Evolutionary conservation across 352 stramenopile species (phyloP).

Genomic region (Thalassiosira mediterranea): DNA sequence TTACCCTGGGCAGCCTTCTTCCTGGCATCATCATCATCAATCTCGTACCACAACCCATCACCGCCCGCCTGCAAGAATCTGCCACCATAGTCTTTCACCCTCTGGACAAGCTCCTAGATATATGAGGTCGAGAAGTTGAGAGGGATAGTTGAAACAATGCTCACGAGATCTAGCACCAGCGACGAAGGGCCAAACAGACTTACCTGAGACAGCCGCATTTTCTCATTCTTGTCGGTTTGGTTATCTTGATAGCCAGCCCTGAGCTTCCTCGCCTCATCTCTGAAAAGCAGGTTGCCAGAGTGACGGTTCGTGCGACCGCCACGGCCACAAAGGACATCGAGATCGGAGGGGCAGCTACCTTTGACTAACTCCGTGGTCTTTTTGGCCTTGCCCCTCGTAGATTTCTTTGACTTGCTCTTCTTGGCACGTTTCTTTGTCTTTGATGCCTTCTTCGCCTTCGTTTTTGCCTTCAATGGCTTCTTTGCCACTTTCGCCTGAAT

Average conservation of each 20-base stretch:
- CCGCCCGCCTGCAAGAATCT: constrained; percentile 37
- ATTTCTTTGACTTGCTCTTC: no score
- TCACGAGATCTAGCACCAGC: neutral
- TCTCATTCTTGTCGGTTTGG: constrained; percentile 1
- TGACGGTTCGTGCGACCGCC: constrained; percentile 68
- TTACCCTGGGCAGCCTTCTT: constrained; percentile 45
- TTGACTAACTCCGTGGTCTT: neutral
- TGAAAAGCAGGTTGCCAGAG: constrained; percentile 55
- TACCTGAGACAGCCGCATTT: neutral
- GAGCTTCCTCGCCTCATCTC: constrained; percentile 44
- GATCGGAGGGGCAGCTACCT: neutral
- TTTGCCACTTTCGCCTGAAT: neutral
- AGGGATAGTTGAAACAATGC: neutral
- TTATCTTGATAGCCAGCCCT: constrained; percentile 25
- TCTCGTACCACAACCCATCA: constrained; percentile 45
- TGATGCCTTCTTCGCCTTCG: neutral
- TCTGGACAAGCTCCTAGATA: constrained; percentile 22
- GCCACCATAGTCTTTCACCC: constrained; percentile 45
- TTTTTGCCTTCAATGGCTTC: neutral
- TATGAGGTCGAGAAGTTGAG: neutral
- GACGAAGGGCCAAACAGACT: neutral
- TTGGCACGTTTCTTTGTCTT: no score
- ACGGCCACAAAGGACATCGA: constrained; percentile 68
- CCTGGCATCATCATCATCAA: constrained; percentile 28
- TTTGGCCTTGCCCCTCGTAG: neutral